These are phyloP conservation scores for Annulohypoxylon maeteangense DNA, from an alignment of 495 filamentous ascomycete species.

Conservation along the genomic window DNA sequence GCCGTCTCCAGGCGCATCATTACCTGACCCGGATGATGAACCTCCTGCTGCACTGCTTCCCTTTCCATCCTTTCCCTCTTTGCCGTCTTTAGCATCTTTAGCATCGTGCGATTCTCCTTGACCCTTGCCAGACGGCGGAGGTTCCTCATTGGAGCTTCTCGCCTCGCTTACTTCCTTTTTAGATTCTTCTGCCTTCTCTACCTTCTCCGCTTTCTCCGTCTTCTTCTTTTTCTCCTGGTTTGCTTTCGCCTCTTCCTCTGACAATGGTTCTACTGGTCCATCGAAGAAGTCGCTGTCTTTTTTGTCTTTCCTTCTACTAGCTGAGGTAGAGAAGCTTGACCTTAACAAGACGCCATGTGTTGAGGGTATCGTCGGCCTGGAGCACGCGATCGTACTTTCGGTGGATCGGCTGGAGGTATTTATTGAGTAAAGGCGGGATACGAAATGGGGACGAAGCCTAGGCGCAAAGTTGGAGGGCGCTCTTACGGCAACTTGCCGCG, in stretches of 20 bases:
- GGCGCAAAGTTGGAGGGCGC: slow-evolving; percentile 36
- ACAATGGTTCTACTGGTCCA: slow-evolving; percentile 52
- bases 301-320: slow-evolving; percentile 53
- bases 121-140: slow-evolving; percentile 45
- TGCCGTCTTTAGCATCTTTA: slow-evolving; percentile 58
- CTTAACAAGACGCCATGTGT: slow-evolving; percentile 34
- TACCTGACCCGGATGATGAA: slow-evolving; percentile 55
- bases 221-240: slow-evolving; percentile 55
- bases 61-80: neutral
- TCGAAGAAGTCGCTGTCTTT: slow-evolving; percentile 57
- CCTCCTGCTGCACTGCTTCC: slow-evolving; percentile 47
- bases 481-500: slow-evolving; percentile 60
- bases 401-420: slow-evolving; percentile 27
- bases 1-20: slow-evolving; percentile 59
- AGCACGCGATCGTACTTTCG: slow-evolving; percentile 28
- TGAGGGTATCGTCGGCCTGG: slow-evolving; percentile 36
- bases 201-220: slow-evolving; percentile 59
- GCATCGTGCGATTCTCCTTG: slow-evolving; percentile 56
- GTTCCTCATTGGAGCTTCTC: slow-evolving; percentile 54
- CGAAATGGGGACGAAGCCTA: slow-evolving; percentile 26
- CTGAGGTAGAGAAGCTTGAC: slow-evolving; percentile 53
- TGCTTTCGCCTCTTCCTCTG: slow-evolving; percentile 61
- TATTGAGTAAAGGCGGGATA: slow-evolving; percentile 38
- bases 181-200: slow-evolving; percentile 56
- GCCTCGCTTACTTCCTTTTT: slow-evolving; percentile 49